Conservation (phyloP, 2,329 filamentous ascomycete genomes). For the Neobulgaria alba region DNA sequence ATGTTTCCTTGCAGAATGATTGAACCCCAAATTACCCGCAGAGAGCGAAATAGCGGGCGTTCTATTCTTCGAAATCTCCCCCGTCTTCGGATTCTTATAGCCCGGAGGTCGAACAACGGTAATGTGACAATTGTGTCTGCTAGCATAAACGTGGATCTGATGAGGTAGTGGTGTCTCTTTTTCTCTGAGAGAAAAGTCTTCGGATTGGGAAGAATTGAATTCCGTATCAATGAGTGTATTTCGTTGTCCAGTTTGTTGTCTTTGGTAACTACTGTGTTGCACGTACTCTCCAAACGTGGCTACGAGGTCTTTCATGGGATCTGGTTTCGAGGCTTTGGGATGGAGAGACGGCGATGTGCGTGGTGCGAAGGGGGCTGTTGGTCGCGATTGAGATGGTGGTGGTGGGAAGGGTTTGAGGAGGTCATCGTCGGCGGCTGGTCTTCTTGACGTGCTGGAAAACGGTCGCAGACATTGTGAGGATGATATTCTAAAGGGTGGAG, state of each 20-base stretch:
- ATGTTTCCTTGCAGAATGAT: slow-evolving; percentile 66
- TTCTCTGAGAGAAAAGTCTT: slow-evolving; percentile 17
- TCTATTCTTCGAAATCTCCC: slow-evolving; percentile 7
- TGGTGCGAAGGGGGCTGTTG: slow-evolving; percentile 1
- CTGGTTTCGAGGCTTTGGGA: not conserved
- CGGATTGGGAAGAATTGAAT: slow-evolving; percentile 7
- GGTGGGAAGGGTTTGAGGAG: not conserved
- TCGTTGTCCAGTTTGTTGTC: not conserved
- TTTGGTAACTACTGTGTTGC: not conserved
- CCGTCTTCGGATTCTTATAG: slow-evolving; percentile 14
- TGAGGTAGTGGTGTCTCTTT: slow-evolving; percentile 37
- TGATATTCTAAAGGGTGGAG: too few species aligned
- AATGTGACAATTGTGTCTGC: slow-evolving; percentile 93
- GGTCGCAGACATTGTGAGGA: slow-evolving; percentile 19
- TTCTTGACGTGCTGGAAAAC: slow-evolving; percentile 29
- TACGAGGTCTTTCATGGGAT: not conserved
- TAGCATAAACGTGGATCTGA: slow-evolving; percentile 81
- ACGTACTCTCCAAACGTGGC: not conserved
- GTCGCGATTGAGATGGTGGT: not conserved
- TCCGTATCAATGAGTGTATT: slow-evolving; percentile 4
- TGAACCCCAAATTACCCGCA: slow-evolving; percentile 85
- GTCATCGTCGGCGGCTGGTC: slow-evolving; percentile 5
- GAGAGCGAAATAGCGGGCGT: slow-evolving; percentile 54
- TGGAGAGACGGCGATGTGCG: slow-evolving; percentile 9
- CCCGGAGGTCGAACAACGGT: slow-evolving; percentile 67